These are phyloP conservation scores for Penicillium lagena DNA, from an alignment of 495 filamentous ascomycete species.

Conservation along the genomic window DNA sequence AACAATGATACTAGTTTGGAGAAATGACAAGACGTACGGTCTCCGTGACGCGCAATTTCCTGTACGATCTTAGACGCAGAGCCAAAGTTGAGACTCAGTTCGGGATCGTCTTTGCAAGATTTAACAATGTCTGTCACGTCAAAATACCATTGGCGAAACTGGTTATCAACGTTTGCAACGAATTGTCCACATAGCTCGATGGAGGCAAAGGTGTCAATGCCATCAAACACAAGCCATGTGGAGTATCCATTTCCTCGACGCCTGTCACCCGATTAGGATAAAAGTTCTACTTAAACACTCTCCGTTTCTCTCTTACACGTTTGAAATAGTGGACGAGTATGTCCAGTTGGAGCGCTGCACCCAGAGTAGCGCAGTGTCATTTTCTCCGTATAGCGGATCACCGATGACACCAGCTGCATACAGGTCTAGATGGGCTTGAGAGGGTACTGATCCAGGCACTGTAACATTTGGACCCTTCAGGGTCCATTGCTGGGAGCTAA, in stretches of 20 bases:
- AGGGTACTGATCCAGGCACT: constrained; percentile 55
- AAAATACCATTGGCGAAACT: constrained; percentile 68
- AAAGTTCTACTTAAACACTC: constrained; percentile 2
- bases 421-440: constrained; percentile 58
- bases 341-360: constrained; percentile 56
- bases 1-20: neutral
- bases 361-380: constrained; percentile 60
- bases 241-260: too few species aligned
- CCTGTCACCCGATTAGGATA: constrained; percentile 10
- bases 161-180: constrained; percentile 62
- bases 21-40: constrained; percentile 7
- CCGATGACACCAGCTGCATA: constrained; percentile 45
- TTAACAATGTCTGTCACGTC: constrained; percentile 48
- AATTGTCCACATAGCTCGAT: constrained; percentile 53
- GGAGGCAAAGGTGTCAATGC: constrained; percentile 59
- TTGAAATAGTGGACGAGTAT: constrained; percentile 46
- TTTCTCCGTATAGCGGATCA: constrained; percentile 39
- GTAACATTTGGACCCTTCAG: constrained; percentile 49
- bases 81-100: constrained; percentile 48
- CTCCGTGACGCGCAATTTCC: constrained; percentile 50
- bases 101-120: constrained; percentile 34
- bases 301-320: constrained; percentile 29
- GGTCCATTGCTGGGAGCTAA: constrained; percentile 50
- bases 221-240: constrained; percentile 57
- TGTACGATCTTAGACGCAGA: constrained; percentile 50